Evolutionary conservation across 1,284 basidiomycete species (phyloP), one percentile per base, ranked within the genome.

Genomic region (Marasmius oreades): DNA sequence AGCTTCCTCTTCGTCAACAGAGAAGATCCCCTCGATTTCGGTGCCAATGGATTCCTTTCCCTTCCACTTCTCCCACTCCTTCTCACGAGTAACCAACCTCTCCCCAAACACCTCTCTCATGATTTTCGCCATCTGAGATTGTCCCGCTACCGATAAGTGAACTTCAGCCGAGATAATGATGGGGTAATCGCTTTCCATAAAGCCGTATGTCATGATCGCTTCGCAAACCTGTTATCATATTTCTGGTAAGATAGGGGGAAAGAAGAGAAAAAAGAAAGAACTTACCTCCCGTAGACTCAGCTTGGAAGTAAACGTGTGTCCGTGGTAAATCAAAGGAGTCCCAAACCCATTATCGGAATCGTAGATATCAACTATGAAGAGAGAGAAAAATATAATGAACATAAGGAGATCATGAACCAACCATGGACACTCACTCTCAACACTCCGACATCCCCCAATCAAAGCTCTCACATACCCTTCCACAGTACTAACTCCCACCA

Each of bases 391-490:
- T 26, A 14, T 24, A 42, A 37, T 52, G 12, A 39, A 34, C n/a
- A 58, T n/a, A n/a, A n/a, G n/a, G n/a, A n/a, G n/a, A n/a, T n/a
- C n/a, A n/a, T n/a, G n/a, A n/a, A n/a, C n/a, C n/a, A n/a, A n/a
- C n/a, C n/a, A n/a, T n/a, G n/a, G 18, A 31, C n/a, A 81, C 90
- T 64, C 63, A 94, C 94, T 71, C 71, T 98, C 94, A 34, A 99
- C 96, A 58, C 90, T 93, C 18, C 96, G 83, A 64, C 95, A 98
- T 31, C 93, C 89, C 55, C 91, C 89, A 48, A 97, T 77, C 39
- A 99, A 76, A 0, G 95, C 95, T 0, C 96, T 83, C 58, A 98
- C 93, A 68, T 98, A 99, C 0, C 96, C 96, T 67, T 98, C 96
- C 36, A 95, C 86, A 0, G 96, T 98, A 61, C 92, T 95, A 52